These are phyloP conservation scores for Phytophthora sp. DNA, from an alignment of 352 stramenopile species.

Conservation along the genomic window DNA sequence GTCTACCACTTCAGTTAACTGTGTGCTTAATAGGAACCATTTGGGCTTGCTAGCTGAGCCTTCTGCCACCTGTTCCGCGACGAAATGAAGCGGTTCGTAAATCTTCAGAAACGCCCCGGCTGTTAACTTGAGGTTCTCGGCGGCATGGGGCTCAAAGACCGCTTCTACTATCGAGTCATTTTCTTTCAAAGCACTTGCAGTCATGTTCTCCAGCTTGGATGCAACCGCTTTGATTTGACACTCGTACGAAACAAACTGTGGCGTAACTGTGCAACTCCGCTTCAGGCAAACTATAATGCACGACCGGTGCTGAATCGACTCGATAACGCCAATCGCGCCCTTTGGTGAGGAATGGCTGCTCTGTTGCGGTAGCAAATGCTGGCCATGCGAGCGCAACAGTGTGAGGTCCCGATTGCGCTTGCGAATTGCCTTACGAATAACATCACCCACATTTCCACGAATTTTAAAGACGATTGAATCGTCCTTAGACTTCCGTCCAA, in stretches of 20 bases:
- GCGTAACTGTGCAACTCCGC: not conserved
- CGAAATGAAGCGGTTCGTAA: conserved; percentile 68
- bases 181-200: conserved; percentile 15
- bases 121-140: conserved; percentile 39
- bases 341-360: conserved; percentile 10
- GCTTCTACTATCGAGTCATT: conserved; percentile 32
- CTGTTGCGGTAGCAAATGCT: conserved; percentile 55
- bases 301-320: conserved; percentile 51
- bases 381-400: conserved; percentile 54
- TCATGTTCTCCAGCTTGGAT: conserved; percentile 20
- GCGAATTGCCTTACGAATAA: conserved; percentile 57
- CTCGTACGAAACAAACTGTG: conserved; percentile 44
- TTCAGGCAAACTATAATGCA: conserved; percentile 45
- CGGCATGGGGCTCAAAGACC: conserved; percentile 41
- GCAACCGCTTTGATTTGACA: conserved; percentile 38
- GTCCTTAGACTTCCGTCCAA: conserved; percentile 27
- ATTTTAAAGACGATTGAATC: conserved; percentile 50
- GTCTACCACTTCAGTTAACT: conserved; percentile 51
- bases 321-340: conserved; percentile 22
- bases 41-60: conserved; percentile 30
- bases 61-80: conserved; percentile 32
- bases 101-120: conserved; percentile 45
- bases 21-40: conserved; percentile 59
- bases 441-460: conserved; percentile 59
- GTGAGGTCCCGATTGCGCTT: conserved; percentile 68